Conservation (phyloP, 2,329 filamentous ascomycete genomes). For the Fusarium clavum region DNA sequence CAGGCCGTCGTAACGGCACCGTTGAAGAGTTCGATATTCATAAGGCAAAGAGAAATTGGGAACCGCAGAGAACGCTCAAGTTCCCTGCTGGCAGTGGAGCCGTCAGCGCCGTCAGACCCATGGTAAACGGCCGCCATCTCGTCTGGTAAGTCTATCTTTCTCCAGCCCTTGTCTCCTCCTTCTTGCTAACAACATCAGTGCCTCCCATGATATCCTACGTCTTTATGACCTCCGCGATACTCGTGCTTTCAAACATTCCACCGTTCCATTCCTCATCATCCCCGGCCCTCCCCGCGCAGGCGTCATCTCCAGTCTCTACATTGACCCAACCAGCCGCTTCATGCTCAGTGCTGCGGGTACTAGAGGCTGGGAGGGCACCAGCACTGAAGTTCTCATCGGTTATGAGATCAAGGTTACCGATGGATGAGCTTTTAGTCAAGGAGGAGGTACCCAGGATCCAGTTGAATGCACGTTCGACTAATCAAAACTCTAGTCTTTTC, state of each 20-base stretch:
- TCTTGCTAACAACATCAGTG: constrained; percentile 62
- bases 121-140: constrained; percentile 92
- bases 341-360: constrained; percentile 95
- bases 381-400: constrained; percentile 90
- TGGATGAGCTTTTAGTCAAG: constrained; percentile 11
- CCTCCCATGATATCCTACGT: constrained; percentile 91
- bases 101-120: constrained; percentile 87
- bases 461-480: neutral
- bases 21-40: constrained; percentile 95
- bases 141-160: constrained; percentile 68
- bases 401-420: constrained; percentile 78
- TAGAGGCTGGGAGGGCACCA: constrained; percentile 91
- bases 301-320: constrained; percentile 85
- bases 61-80: constrained; percentile 81
- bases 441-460: neutral
- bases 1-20: constrained; percentile 87
- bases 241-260: constrained; percentile 74
- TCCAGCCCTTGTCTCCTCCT: neutral
- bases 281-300: constrained; percentile 86
- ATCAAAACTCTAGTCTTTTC: neutral
- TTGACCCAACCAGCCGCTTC: constrained; percentile 88
- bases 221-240: constrained; percentile 87
- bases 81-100: constrained; percentile 91
- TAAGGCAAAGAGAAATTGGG: constrained; percentile 74
- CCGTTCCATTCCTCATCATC: constrained; percentile 95